A percentile compares a stretch with the other conserved stretches of the same genome.
These are phyloP conservation scores for Neofusicoccum umdonicola DNA, from an alignment of 2,329 filamentous ascomycete genomes.

Conservation along the genomic window DNA sequence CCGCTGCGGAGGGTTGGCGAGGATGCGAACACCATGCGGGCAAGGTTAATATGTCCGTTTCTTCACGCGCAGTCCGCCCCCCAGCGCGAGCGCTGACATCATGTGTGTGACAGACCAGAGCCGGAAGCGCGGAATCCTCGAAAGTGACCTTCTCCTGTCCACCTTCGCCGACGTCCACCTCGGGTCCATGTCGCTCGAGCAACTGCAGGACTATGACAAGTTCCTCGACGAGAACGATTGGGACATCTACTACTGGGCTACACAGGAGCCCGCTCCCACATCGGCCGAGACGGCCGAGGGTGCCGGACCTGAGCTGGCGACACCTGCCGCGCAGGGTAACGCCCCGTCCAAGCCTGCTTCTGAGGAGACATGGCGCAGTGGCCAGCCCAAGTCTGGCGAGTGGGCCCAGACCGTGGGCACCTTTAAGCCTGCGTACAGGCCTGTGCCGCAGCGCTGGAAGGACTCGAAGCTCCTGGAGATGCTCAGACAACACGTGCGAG, in stretches of 20 bases:
- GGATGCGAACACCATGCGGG: slow-evolving; percentile 80
- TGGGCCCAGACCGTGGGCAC: slow-evolving; percentile 96
- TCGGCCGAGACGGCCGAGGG: slow-evolving; percentile 57
- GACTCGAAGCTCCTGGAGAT: slow-evolving; percentile 74
- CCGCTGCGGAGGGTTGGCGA: slow-evolving; percentile 84
- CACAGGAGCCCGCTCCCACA: slow-evolving; percentile 70
- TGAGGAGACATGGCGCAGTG: slow-evolving; percentile 33
- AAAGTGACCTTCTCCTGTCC: slow-evolving; percentile 91
- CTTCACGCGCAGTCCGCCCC: slow-evolving; percentile 18
- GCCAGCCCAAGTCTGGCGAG: slow-evolving; percentile 59
- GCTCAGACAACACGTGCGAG: slow-evolving; percentile 77
- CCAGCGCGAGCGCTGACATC: neutral
- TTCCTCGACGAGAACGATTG: slow-evolving; percentile 99
- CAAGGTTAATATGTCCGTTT: slow-evolving; percentile 70
- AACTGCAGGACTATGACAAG: slow-evolving; percentile 80
- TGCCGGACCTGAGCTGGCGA: slow-evolving; percentile 43
- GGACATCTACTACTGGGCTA: slow-evolving; percentile 99
- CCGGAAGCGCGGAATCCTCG: slow-evolving; percentile 91
- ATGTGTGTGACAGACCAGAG: slow-evolving; percentile 71
- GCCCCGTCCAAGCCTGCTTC: slow-evolving; percentile 45
- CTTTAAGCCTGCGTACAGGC: slow-evolving; percentile 89
- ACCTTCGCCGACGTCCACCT: slow-evolving; percentile 88
- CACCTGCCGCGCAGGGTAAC: slow-evolving; percentile 45
- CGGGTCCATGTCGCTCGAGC: slow-evolving; percentile 65
- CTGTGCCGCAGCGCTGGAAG: slow-evolving; percentile 82